Evolutionary conservation across 2,329 filamentous ascomycete species (phyloP).

Genomic region (Akanthomyces lecanii): DNA sequence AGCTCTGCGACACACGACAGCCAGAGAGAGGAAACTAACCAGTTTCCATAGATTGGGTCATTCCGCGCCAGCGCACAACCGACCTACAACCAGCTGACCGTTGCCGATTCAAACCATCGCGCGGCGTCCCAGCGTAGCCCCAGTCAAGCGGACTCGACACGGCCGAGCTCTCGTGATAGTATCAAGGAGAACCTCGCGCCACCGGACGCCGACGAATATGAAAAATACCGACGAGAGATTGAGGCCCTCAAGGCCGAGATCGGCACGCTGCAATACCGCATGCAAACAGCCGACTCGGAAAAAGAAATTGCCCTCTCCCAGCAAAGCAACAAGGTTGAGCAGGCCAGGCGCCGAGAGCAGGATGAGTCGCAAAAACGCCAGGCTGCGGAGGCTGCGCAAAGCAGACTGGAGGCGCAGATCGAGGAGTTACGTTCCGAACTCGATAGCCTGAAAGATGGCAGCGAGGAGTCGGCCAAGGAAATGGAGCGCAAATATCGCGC

Average conservation of each 20-base stretch:
- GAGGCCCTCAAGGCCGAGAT: slow-evolving; percentile 88
- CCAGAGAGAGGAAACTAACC: slow-evolving; percentile 8
- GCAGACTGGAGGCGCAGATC: slow-evolving; percentile 45
- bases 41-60: slow-evolving; percentile 25
- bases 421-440: slow-evolving; percentile 50
- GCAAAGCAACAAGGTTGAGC: slow-evolving; percentile 78
- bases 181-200: slow-evolving; percentile 58
- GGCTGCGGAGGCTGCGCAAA: slow-evolving; percentile 52
- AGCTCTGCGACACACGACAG: neutral
- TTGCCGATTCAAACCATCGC: slow-evolving; percentile 40
- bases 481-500: slow-evolving; percentile 67
- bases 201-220: slow-evolving; percentile 55
- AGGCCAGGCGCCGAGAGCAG: slow-evolving; percentile 75
- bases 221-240: slow-evolving; percentile 51
- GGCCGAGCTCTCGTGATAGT: slow-evolving; percentile 51
- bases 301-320: slow-evolving; percentile 73
- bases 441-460: slow-evolving; percentile 45
- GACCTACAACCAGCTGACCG: slow-evolving; percentile 56
- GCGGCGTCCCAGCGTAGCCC: slow-evolving; percentile 40
- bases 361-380: slow-evolving; percentile 71
- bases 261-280: slow-evolving; percentile 80
- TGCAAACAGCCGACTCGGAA: slow-evolving; percentile 84
- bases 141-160: slow-evolving; percentile 39
- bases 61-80: slow-evolving; percentile 51
- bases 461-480: slow-evolving; percentile 56